Evolutionary conservation across 495 filamentous ascomycete species (phyloP).

Genomic region (Trichoderma reesei): DNA sequence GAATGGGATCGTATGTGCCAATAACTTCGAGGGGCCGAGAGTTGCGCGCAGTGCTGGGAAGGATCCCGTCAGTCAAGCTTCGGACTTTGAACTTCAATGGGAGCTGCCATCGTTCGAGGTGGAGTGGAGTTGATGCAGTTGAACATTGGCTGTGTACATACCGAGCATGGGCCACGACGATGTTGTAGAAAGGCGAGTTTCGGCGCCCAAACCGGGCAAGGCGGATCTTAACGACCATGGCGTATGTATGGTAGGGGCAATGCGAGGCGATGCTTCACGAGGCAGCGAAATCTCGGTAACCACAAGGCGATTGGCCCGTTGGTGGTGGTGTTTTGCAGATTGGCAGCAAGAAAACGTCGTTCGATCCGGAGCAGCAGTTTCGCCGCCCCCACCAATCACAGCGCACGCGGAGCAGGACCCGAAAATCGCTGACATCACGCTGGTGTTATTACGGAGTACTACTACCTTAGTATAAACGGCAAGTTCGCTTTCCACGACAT

Average conservation of each 20-base stretch:
- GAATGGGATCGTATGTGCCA: slow-evolving; percentile 87
- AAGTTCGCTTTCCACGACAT: background rate
- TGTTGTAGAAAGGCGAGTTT: slow-evolving; percentile 87
- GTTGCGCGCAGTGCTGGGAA: slow-evolving; percentile 61
- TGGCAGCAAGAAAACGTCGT: slow-evolving; percentile 16
- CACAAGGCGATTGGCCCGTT: background rate
- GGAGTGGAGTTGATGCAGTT: slow-evolving; percentile 9
- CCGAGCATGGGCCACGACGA: slow-evolving; percentile 93
- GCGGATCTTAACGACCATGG: slow-evolving; percentile 88
- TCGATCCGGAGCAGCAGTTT: slow-evolving; percentile 21
- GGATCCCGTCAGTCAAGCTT: background rate
- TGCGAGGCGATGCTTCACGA: background rate
- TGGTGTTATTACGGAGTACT: no score
- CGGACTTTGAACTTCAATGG: no score
- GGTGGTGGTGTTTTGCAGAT: background rate
- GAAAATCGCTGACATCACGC: slow-evolving; percentile 15
- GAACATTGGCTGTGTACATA: slow-evolving; percentile 31
- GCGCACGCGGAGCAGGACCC: slow-evolving; percentile 8
- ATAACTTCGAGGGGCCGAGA: slow-evolving; percentile 87
- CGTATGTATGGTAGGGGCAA: no score
- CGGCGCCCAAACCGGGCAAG: slow-evolving; percentile 87
- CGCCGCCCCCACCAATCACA: slow-evolving; percentile 21
- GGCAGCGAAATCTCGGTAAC: background rate
- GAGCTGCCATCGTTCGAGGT: no score
- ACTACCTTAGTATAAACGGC: no score